phyloP scores from a whole-genome alignment of 164 flowering plant species.

The Kalanchoe fedtschenkoi region DNA sequence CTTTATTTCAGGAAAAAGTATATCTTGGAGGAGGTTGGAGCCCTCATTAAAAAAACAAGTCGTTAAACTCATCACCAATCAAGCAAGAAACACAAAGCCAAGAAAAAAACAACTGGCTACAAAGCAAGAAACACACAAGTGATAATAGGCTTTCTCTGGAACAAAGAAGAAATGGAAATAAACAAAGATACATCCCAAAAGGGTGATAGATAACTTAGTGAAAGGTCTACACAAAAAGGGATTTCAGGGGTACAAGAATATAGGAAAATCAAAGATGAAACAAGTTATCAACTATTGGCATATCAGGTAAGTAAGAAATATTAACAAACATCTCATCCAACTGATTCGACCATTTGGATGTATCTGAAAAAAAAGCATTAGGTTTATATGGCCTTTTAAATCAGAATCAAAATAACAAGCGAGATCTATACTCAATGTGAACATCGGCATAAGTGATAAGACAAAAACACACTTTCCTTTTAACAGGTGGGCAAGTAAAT shows the following conservation, averaged over 20 bases:
- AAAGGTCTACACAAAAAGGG: not conserved
- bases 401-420: not conserved
- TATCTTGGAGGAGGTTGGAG: not conserved
- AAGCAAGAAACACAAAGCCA: too few species aligned
- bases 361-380: not conserved
- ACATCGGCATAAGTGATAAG: not conserved
- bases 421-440: not conserved
- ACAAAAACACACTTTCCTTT: not conserved
- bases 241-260: not conserved
- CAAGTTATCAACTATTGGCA: not conserved
- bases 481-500: conserved; percentile 3
- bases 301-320: not conserved
- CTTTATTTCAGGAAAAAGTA: too few species aligned
- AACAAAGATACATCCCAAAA: not conserved
- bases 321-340: too few species aligned
- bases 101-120: not conserved
- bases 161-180: not conserved
- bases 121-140: too few species aligned
- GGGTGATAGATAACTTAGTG: not conserved
- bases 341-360: too few species aligned
- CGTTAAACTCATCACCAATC: not conserved
- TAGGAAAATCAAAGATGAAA: not conserved
- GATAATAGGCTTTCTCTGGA: not conserved
- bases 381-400: not conserved
- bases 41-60: not conserved